Evolutionary conservation across 345 rosid species (phyloP).

Genomic region (Melaleuca quinquenervia): DNA sequence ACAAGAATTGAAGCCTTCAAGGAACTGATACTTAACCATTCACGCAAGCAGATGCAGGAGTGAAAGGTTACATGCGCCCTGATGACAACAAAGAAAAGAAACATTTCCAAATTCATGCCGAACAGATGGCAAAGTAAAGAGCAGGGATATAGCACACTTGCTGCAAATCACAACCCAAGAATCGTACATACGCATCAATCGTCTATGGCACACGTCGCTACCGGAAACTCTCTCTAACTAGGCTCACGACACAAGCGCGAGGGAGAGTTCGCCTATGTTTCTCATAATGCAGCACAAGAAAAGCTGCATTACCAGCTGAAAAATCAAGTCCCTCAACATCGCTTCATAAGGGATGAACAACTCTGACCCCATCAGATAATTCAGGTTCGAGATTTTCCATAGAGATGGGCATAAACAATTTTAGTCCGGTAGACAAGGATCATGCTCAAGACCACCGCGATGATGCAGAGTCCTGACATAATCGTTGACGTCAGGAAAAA

Average conservation of each 20-base stretch:
- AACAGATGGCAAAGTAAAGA: not conserved
- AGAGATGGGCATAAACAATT: slow-evolving; percentile 65
- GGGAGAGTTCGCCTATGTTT: not conserved
- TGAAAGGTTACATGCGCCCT: not conserved
- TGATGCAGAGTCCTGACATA: slow-evolving; percentile 83
- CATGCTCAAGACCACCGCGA: slow-evolving; percentile 68
- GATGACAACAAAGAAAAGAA: not conserved
- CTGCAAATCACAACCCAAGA: not conserved
- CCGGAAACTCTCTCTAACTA: not conserved
- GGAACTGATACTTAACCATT: not conserved
- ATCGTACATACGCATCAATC: not conserved
- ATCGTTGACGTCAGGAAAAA: slow-evolving; percentile 88
- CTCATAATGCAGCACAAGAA: not conserved
- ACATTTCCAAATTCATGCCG: not conserved
- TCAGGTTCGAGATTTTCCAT: slow-evolving; percentile 53
- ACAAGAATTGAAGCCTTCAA: not conserved
- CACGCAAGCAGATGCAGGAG: not conserved
- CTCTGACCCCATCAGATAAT: not conserved
- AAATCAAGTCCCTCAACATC: not conserved
- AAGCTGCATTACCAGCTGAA: not conserved
- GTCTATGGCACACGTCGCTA: not conserved
- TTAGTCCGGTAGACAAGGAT: slow-evolving; percentile 87
- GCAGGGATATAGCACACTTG: not conserved
- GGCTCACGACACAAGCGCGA: not conserved
- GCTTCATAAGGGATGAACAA: not conserved